Evolutionary conservation across 176 grass and related monocot genomes (phyloP).

Genomic region (Carex pumila): DNA sequence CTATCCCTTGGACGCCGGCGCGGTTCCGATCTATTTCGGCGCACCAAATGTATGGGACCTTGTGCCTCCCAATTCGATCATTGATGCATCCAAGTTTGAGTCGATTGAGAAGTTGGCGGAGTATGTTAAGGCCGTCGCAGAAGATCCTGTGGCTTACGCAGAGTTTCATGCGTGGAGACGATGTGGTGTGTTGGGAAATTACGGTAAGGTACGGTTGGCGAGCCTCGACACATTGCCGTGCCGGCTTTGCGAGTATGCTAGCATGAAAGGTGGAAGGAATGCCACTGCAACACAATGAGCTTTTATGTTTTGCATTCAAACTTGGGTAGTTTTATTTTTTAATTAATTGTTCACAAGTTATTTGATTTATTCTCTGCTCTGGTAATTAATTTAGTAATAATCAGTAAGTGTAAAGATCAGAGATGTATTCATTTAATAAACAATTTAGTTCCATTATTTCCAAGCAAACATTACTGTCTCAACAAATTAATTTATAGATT

Average conservation of each 20-base stretch:
- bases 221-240: constrained; percentile 36
- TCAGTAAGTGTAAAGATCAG: neutral
- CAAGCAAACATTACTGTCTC: too few species aligned
- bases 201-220: constrained; percentile 20
- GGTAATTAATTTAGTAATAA: neutral
- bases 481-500: too few species aligned
- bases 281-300: neutral
- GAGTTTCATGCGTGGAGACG: constrained; percentile 46
- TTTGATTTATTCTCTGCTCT: neutral
- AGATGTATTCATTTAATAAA: neutral
- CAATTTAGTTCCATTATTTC: neutral
- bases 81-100: constrained; percentile 37
- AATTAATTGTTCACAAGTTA: neutral
- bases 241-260: constrained; percentile 27
- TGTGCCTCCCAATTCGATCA: constrained; percentile 42
- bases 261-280: constrained; percentile 33
- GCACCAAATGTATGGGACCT: constrained; percentile 33
- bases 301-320: neutral
- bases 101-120: constrained; percentile 19
- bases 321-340: neutral
- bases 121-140: constrained; percentile 30
- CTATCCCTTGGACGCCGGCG: constrained; percentile 36
- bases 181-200: constrained; percentile 39
- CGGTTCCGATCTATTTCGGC: constrained; percentile 43
- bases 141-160: constrained; percentile 39